Base-by-base conservation (phyloP, 2,329 filamentous ascomycete genomes). In the Sporothrix luriei region DNA sequence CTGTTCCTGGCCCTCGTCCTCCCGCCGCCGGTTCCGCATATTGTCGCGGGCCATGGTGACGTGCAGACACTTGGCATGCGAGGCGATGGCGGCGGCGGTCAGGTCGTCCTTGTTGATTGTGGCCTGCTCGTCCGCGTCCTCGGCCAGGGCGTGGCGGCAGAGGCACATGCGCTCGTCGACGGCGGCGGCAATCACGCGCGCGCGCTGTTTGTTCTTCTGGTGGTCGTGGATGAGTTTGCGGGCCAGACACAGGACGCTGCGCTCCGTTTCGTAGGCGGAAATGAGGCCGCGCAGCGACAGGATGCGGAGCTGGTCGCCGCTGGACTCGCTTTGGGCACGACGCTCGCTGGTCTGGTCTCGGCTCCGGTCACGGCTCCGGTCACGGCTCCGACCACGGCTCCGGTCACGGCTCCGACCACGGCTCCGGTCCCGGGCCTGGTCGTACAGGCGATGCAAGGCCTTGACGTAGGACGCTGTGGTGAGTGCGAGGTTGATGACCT, bases 51-150 rank as follows among this genome's bases (percentile, higher is more conserved):
- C 38, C 38, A 62, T 62, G 38, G 38, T 13, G 2, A 43, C 38
- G 14, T 62, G 57, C 21, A 62, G 57, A 19, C 57, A 62, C 57
- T 46, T 62, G 57, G 57, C 57, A 9, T 62, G 57, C 21, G 57
- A 62, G 11, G 57, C 57, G 26, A 62, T 43, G 13, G 57, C 57
- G 5, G 55, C 57, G 4, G 57, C n/a, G 2, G 57, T 46, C 38
- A 62, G 13, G 57, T 62, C 57, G 7, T 62, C 57, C 38, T 62
- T 33, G 14, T 62, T 62, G 57, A 62, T 26, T 5, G 38, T 38
- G 4, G n/a, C 21, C 38, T 24, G 57, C 21, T 62, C 57, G 54
- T 33, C 26, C 38, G 26, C 38, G 57, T 62, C 38, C n/a, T 62
- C 38, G 4, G 6, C 21, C 38, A 62, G 38, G 4, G 40, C 57